Evolutionary conservation across 805 yeast genomes (phyloP), one percentile per base, ranked within the genome.

Genomic region (Middelhovenomyces tepae): DNA sequence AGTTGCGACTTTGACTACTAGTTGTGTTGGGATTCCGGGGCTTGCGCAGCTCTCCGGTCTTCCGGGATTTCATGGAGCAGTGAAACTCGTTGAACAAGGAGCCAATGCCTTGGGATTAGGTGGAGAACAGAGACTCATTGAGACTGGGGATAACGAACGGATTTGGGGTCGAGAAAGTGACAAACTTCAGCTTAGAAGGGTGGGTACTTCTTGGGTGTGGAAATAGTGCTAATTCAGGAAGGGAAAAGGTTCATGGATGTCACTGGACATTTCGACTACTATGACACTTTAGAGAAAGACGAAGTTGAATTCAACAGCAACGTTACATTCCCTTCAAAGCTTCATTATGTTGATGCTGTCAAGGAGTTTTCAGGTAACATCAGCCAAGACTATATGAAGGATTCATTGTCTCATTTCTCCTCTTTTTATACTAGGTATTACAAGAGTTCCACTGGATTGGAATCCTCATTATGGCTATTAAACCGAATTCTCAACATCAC

Each of bases 361-460:
- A 40, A 52, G 1, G 45, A 56, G 4, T 51, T 78, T 26, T 50
- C 65, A 27, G 45, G 52, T 5, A 37, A 62, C 3, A 71, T 84
- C 36, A 65, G 70, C 42, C 57, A 57, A 34, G 61, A 55, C 9
- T 52, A 56, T 21, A 66, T 81, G 59, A 60, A 69, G 47, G 56
- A 58, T 16, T 71, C 71, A 45, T 64, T 85, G 54, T 71, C 73
- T 14, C 57, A 67, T 31, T 75, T 84, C 50, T 64, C 87, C 4
- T 69, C 80, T 25, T 84, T 83, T 53, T 72, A 62, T 56, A 77
- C 86, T 13, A 68, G 96, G 37, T 82, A 78, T 53, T 84, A 83
- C 59, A 77, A 78, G 52, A 71, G 83, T 1, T 66, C 71, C 16
- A 50, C 68, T n/a, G 96, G 95, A 0, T 55, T 64, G 10, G 72